Percentiles rank a stretch among this genome's conserved stretches.
These are phyloP conservation scores for Lasiodiplodia gonubiensis DNA, from an alignment of 2,329 filamentous ascomycete genomes.

Conservation along the genomic window DNA sequence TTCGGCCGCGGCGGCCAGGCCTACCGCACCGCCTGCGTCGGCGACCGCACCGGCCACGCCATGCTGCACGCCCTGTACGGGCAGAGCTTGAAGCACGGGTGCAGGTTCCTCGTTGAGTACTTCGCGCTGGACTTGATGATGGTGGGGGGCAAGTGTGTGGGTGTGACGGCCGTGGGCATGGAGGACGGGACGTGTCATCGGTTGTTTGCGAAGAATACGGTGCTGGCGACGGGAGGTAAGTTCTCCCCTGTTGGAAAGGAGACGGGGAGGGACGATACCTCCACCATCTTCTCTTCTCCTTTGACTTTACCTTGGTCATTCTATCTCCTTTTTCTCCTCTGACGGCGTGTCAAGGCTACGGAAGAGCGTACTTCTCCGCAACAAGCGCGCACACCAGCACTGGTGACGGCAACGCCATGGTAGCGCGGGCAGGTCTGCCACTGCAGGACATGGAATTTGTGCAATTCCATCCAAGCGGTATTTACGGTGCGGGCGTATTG, in stretches of 20 bases:
- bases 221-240: slow-evolving; percentile 54
- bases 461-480: slow-evolving; percentile 58
- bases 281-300: background rate
- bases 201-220: slow-evolving; percentile 55
- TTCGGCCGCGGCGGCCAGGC: slow-evolving; percentile 58
- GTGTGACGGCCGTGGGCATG: slow-evolving; percentile 54
- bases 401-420: slow-evolving; percentile 59
- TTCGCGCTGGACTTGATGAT: slow-evolving; percentile 58
- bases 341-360: slow-evolving; percentile 45
- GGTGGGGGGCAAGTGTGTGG: slow-evolving; percentile 55
- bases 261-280: background rate
- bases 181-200: slow-evolving; percentile 57
- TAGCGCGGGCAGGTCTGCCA: slow-evolving; percentile 54
- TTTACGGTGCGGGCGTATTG: slow-evolving; percentile 57
- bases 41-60: slow-evolving; percentile 57
- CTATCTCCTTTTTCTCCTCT: background rate
- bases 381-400: slow-evolving; percentile 58
- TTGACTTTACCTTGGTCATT: background rate
- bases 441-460: slow-evolving; percentile 60
- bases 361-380: slow-evolving; percentile 57
- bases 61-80: slow-evolving; percentile 59
- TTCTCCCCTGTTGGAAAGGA: background rate
- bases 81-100: slow-evolving; percentile 55
- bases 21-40: slow-evolving; percentile 54
- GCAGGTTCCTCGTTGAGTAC: slow-evolving; percentile 59